Conservation (phyloP, 257 asterid species). For the Scutellaria baicalensis region DNA sequence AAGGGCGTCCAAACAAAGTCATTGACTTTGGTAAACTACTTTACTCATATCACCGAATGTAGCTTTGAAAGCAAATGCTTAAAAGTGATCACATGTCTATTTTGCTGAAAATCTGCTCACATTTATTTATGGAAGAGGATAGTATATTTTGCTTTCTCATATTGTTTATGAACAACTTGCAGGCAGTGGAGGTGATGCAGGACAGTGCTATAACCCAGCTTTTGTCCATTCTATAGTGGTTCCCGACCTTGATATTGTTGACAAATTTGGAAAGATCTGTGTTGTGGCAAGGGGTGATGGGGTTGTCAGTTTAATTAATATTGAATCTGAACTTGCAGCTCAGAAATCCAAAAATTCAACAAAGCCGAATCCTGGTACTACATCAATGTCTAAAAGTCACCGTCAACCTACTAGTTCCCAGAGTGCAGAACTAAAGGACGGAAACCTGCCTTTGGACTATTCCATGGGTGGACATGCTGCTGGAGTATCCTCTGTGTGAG, state of each 20-base stretch:
- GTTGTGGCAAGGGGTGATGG: constrained; percentile 93
- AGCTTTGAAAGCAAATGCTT: not conserved
- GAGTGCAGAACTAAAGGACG: constrained; percentile 18
- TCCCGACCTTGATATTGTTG: constrained; percentile 74
- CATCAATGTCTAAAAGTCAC: constrained; percentile 24
- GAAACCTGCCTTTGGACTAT: constrained; percentile 55
- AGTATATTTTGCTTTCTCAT: not conserved
- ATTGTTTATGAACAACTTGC: constrained; percentile 20
- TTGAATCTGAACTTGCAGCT: constrained; percentile 48
- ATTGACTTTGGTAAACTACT: constrained; percentile 64
- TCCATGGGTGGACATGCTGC: constrained; percentile 78
- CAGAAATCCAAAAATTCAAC: constrained; percentile 40
- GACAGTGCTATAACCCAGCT: constrained; percentile 83
- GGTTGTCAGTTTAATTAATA: constrained; percentile 55
- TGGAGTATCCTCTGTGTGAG: constrained; percentile 94
- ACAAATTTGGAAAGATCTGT: constrained; percentile 73
- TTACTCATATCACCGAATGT: not conserved
- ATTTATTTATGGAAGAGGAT: not conserved
- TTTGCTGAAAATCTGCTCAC: not conserved
- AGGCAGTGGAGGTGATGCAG: constrained; percentile 42
- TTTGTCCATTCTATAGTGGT: constrained; percentile 73
- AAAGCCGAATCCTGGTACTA: constrained; percentile 40
- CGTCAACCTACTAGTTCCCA: constrained; percentile 23
- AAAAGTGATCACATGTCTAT: not conserved
- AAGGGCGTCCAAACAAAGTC: constrained; percentile 63